Conservation (phyloP, 495 filamentous ascomycete genomes). For the Daldinia caldariorum region DNA sequence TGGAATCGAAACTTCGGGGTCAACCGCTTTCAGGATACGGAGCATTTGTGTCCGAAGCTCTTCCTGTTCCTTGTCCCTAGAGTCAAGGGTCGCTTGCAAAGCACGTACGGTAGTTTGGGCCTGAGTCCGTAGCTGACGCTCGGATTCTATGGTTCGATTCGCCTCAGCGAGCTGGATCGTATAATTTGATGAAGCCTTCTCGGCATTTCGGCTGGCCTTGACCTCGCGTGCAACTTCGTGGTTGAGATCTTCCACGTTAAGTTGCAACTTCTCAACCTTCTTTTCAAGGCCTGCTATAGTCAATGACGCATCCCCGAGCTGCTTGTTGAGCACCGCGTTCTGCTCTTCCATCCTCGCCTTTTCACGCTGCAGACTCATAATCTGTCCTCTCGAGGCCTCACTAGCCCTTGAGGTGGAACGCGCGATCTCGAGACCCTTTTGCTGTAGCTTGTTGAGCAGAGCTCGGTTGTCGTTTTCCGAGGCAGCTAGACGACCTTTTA, state of each 20-base stretch:
- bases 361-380: slow-evolving; percentile 80
- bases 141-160: slow-evolving; percentile 89
- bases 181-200: slow-evolving; percentile 85
- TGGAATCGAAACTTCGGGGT: slow-evolving; percentile 69
- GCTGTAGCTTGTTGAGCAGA: slow-evolving; percentile 93
- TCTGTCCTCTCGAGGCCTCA: slow-evolving; percentile 82
- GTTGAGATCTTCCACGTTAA: slow-evolving; percentile 91
- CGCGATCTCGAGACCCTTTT: slow-evolving; percentile 97
- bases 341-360: slow-evolving; percentile 87
- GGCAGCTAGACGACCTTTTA: slow-evolving; percentile 88
- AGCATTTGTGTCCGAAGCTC: slow-evolving; percentile 83
- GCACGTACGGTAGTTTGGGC: slow-evolving; percentile 86
- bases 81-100: slow-evolving; percentile 79
- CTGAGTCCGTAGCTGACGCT: slow-evolving; percentile 84
- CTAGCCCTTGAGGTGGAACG: slow-evolving; percentile 86
- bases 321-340: slow-evolving; percentile 79
- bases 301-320: slow-evolving; percentile 88
- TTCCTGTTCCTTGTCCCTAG: slow-evolving; percentile 78
- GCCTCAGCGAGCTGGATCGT: slow-evolving; percentile 87
- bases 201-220: slow-evolving; percentile 88
- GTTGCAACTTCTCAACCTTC: slow-evolving; percentile 91
- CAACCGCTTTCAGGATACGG: slow-evolving; percentile 83
- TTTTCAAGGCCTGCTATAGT: slow-evolving; percentile 89
- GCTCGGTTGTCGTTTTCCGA: slow-evolving; percentile 98
- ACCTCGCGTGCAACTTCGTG: slow-evolving; percentile 93